Base-by-base conservation (phyloP, 768 basidiomycete genomes). In the Coprinellus micaceus region DNA sequence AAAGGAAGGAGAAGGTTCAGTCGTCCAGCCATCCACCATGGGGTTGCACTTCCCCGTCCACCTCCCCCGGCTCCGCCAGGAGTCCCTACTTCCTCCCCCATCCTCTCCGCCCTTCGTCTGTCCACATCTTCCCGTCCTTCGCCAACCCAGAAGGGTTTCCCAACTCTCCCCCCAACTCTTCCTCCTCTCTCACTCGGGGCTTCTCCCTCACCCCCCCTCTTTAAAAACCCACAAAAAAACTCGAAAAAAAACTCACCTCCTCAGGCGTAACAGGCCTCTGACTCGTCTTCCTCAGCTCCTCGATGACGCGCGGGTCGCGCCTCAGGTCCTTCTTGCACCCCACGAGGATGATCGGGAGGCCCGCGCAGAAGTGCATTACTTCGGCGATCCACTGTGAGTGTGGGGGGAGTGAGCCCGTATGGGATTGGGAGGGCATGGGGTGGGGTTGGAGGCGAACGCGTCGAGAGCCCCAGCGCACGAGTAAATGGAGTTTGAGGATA, bases 251-350 rank as follows among this genome's bases (percentile, higher is more conserved):
- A 72, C 77, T 30, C 48, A 89, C 94, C 85, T 96, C 93, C 73
- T 94, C 91, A 51, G 90, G 87, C 30, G 92, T 90, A 30, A 99
- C 95, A 48, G 96, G 95, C 70, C 92, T 79, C 78, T 98, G 96
- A 69, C 84, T 89, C 57, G 92, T 94, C 85, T 91, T 91, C 70
- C 89, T 82, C 60, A 99, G 84, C 75, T 96, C 94, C 58, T 97
- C 94, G 53, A 96, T 89, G 48, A 95, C 94, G 69, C 93, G 84
- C 29, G 84, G 83, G 75, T 99, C 96, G 66, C 91, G 86, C 72
- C 96, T 81, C 59, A 99, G 83, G 76, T 99, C 97, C 82, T 95
- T 98, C 86, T 98, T 98, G 84, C 93, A 97, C 15, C 93, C 97
- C 61, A 99, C 95, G 56, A 99, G 89, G 67, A 99, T 93, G 77